Base-by-base conservation (phyloP, 768 basidiomycete species). In the Lactarius indigo region DNA sequence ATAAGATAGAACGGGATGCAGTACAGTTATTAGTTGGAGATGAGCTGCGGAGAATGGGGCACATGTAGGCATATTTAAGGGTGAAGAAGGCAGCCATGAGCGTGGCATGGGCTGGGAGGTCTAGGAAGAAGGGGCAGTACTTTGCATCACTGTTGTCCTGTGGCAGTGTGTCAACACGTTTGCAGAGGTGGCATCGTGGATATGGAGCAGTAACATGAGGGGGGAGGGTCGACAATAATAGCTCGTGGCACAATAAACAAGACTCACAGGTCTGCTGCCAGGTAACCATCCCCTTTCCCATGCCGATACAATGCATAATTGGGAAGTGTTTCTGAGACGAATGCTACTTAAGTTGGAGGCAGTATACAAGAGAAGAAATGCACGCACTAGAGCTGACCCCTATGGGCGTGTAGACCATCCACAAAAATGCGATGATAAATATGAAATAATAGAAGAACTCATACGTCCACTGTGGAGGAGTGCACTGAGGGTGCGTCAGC, bases 91-190 rank as follows among this genome's bases (percentile, higher is more conserved):
- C 71, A 31, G 77, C 65, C 18, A 80, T 77, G 33, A 91, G 79
- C 50, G 75, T 44, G 42, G 81, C 72, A 4, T 98, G 82, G 5
- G 87, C 75, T 8, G 88, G 85, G 55, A 97, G 74, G 74, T 94
- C 92, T 71, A 83, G 81, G 42, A 96, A 85, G 76, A 99, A 97
- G 4, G 87, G 84, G 30, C 90, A 89, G 74, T 95, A 98, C 79
- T 99, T 97, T 0, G 82, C 79, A 72, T 98, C 97, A 68, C 91
- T 94, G 73, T 90, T 92, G 76, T 98, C 96, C 96, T 98, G 52
- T 59, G 31, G 42, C 28, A 18, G 18, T 12, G n/a, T 31, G 39
- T 66, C 23, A 58, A 47, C 2, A 28, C 31, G 23, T 39, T 39
- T 8, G 31, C 47, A 41, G 41, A 41, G 39, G 15, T 2, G 6